Evolutionary conservation across 129 eudicot species (phyloP), one percentile per base, ranked within the genome.

Genomic region (Artemisia annua): DNA sequence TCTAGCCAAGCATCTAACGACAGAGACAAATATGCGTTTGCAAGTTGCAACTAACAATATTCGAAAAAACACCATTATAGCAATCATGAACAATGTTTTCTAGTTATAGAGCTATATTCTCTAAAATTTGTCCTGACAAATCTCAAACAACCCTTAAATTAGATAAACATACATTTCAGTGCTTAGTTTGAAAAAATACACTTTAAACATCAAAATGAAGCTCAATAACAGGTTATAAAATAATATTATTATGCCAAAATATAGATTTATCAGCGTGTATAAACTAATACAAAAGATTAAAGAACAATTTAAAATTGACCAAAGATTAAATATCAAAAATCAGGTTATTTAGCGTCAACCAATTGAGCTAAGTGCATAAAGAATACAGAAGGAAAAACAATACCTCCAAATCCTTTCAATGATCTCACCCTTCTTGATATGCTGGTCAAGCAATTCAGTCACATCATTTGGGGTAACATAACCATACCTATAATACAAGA

Each of bases 391-490:
- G 17, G 43, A 1, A 67, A 78, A 14, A 65, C 17, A 18, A 62
- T 78, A 94, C 98, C 98, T 94, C 98, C 98, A 94, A 54, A 94
- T 83, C 67, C 92, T 86, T 75, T 90, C 86, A 6, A 94, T 86
- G 78, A 94, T 75, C 80, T 94, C 89, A 17, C 96, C 97, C 79
- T 88, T 88, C 65, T 89, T 93, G 66, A 94, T 90, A 81, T 90
- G 96, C 52, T 79, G 88, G 82, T 90, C 96, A 59, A 94, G 83
- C 84, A 94, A 81, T 73, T 86, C 97, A 70, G 87, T 66, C 82
- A 94, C 97, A 73, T 94, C 98, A 78, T 60, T 43, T 11, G 97
- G 97, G 61, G 97, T 81, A 78, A 94, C 98, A 81, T 94, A 94
- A 62, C 98, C 98, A 86, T 90, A 94, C 98, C 98, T 94, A 73